Evolutionary conservation across 371 early-diverging fungal genomes (phyloP).

Genomic region (Circinella minor): DNA sequence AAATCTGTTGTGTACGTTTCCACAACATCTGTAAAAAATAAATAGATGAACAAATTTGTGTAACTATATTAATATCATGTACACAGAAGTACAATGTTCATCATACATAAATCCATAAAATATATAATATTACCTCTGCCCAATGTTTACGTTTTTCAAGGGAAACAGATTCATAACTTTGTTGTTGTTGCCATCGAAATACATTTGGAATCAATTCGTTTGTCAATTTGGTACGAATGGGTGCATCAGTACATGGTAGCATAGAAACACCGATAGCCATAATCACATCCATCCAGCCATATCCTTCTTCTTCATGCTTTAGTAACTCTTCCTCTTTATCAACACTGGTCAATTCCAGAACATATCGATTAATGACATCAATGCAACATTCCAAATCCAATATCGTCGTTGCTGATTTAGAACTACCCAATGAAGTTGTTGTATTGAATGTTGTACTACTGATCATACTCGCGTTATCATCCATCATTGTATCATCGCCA

Average conservation of each 20-base stretch:
- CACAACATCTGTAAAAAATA: conserved; percentile 40
- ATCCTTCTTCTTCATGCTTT: conserved; percentile 25
- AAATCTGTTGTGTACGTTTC: conserved; percentile 49
- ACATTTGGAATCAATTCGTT: conserved; percentile 45
- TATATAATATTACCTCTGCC: conserved; percentile 42
- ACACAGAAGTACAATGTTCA: too few species aligned
- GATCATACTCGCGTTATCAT: conserved; percentile 18
- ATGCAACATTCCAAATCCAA: conserved; percentile 50
- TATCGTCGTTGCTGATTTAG: conserved; percentile 8
- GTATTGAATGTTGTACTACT: conserved; percentile 15
- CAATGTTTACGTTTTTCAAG: conserved; percentile 30
- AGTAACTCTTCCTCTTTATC: not conserved
- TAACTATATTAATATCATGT: not conserved
- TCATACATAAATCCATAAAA: too few species aligned
- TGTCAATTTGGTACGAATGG: conserved; percentile 36
- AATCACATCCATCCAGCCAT: conserved; percentile 42
- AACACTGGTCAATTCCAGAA: conserved; percentile 22
- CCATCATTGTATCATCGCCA: conserved; percentile 18
- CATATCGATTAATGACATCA: conserved; percentile 35
- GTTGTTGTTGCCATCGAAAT: conserved; percentile 40
- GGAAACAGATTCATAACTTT: conserved; percentile 10
- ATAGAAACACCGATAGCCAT: conserved; percentile 40
- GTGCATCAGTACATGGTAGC: conserved; percentile 47
- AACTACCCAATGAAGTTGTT: not conserved
- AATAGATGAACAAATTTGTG: not conserved